Evolutionary conservation across 768 basidiomycete genomes (phyloP).

Genomic region (Mycena olivaceomarginata): DNA sequence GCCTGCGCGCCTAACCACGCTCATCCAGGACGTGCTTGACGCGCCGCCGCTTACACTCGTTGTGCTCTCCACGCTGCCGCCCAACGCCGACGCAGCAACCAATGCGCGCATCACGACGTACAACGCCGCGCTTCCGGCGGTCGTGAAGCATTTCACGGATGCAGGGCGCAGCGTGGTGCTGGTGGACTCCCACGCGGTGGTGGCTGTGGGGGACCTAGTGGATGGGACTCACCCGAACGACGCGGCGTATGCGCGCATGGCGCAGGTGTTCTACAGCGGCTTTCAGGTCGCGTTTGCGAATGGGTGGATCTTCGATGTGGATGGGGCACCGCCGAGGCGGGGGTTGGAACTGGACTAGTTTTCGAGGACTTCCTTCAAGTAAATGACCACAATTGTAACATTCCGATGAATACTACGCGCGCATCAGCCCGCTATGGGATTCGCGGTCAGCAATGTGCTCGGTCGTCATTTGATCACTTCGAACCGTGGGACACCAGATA

Average conservation of each 20-base stretch:
- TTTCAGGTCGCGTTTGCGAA: conserved; percentile 1
- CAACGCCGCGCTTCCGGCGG: conserved; percentile 27
- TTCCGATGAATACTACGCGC: too few species aligned
- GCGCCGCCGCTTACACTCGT: conserved; percentile 27
- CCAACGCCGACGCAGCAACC: conserved; percentile 6
- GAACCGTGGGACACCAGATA: too few species aligned
- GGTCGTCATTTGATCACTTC: too few species aligned
- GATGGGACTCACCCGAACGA: conserved; percentile 33
- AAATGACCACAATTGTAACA: too few species aligned
- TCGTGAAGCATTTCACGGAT: conserved; percentile 6
- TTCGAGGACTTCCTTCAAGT: too few species aligned
- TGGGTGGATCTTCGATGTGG: conserved; percentile 26
- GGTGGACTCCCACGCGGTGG: conserved; percentile 16
- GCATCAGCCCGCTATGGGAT: too few species aligned
- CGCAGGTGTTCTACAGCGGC: conserved; percentile 18
- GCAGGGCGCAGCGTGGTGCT: conserved; percentile 20
- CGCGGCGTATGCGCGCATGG: conserved; percentile 28
- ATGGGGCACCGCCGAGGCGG: background rate
- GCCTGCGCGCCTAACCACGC: conserved; percentile 6
- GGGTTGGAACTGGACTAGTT: too few species aligned
- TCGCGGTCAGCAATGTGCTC: too few species aligned
- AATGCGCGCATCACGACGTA: conserved; percentile 14
- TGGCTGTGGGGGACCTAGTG: conserved; percentile 26
- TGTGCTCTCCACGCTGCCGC: conserved; percentile 24
- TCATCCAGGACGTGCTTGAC: conserved; percentile 23